Base-by-base conservation (phyloP, 2,329 filamentous ascomycete species). In the Monosporascus sp. region DNA sequence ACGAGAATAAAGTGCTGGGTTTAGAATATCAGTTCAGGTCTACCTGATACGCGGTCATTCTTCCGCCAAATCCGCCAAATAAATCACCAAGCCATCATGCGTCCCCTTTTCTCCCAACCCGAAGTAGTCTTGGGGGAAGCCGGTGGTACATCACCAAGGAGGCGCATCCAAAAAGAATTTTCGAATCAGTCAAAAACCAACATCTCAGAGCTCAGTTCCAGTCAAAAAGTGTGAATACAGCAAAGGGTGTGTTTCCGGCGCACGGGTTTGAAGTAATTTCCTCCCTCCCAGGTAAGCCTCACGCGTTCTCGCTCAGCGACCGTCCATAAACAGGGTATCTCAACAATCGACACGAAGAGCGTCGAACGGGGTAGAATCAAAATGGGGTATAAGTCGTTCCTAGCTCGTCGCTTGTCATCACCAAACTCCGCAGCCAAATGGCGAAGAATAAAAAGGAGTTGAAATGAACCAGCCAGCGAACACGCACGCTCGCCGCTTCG, bases 311-410 rank as follows among this genome's bases (percentile, higher is more conserved):
- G 55, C 60, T 53, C 60, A 57, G 55, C 60, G 57, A 53, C 55
- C 57, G 49, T 53, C 54, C 52, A 56, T 57, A 54, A 60, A 60
- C 49, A 58, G 59, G 60, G 60, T 62, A 62, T 62, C 60, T 60
- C 56, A 60, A 61, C 53, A 57, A 9, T 31, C 28, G 28, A 46
- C 51, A 58, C 59, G 56, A 59, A 60, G 59, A 5, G 50, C 43
- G 50, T 51, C 43, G 37, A 51, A 48, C 18, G 31, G 44, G 43
- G 40, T 46, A 44, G 20, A 49, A 44, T 37, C 28, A 46, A 51
- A 47, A 37, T 37, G 45, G 26, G 35, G 20, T 28, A 51, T 18
- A 43, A 43, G 9, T 55, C 54, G 22, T 45, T 54, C 46, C 52
- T 52, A 53, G 50, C 54, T 54, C 51, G 55, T 55, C 41, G 57